Conservation (phyloP, 2,329 filamentous ascomycete genomes). For the Paracoccidioides lutzii region DNA sequence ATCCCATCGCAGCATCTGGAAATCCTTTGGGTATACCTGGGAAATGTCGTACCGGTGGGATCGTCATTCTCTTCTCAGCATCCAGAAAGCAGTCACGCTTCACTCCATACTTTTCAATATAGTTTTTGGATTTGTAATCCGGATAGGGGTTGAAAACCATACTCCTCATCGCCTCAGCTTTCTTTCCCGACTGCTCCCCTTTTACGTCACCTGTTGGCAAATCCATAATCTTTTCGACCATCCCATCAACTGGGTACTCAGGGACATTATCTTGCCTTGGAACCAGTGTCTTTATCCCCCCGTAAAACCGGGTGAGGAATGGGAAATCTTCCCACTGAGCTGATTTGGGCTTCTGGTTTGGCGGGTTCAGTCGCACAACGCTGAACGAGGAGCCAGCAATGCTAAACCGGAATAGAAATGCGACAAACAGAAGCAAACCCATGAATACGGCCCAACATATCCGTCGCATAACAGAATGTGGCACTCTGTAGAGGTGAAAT, state of each 20-base stretch:
- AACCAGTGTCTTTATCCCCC: conserved; percentile 64
- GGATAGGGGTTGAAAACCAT: conserved; percentile 57
- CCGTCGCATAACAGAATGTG: conserved; percentile 62
- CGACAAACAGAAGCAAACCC: conserved; percentile 61
- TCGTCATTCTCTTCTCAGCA: conserved; percentile 45
- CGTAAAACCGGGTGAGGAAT: conserved; percentile 80
- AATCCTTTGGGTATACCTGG: conserved; percentile 71
- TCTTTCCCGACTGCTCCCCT: conserved; percentile 13
- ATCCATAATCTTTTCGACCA: conserved; percentile 36
- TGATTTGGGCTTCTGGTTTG: conserved; percentile 33
- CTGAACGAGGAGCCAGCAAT: conserved; percentile 41
- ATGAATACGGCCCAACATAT: conserved; percentile 60
- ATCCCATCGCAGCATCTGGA: conserved; percentile 74
- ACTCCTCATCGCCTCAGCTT: conserved; percentile 5
- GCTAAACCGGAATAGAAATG: conserved; percentile 61
- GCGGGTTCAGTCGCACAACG: conserved; percentile 6
- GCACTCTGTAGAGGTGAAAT: conserved; percentile 46
- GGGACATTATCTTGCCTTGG: conserved; percentile 54
- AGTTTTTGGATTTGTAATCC: conserved; percentile 45
- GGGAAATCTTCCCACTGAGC: conserved; percentile 73
- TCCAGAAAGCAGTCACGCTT: conserved; percentile 72
- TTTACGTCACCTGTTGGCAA: conserved; percentile 22
- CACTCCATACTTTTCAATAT: conserved; percentile 43
- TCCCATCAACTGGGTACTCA: conserved; percentile 59
- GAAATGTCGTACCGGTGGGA: conserved; percentile 62